These are phyloP conservation scores for Lathyrus tuberosus DNA, from an alignment of 306 rosid species.

Conservation along the genomic window DNA sequence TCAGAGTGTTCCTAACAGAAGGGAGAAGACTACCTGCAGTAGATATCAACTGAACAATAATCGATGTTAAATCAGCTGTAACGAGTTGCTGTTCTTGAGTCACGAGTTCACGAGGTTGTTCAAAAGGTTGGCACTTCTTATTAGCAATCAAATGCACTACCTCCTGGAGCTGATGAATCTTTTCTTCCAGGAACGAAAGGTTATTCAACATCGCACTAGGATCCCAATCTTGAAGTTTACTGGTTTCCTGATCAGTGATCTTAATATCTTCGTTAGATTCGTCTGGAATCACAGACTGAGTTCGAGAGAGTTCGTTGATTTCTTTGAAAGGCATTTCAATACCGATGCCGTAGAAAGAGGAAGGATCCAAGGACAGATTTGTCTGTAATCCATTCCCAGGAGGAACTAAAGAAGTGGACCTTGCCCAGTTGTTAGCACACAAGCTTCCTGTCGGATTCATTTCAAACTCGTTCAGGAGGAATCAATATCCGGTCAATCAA, in stretches of 20 bases:
- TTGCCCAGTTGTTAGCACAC: conserved; percentile 59
- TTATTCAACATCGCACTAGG: conserved; percentile 68
- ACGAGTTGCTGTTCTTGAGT: conserved; percentile 89
- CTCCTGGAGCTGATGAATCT: conserved; percentile 92
- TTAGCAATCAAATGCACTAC: conserved; percentile 78
- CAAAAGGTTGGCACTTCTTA: conserved; percentile 65
- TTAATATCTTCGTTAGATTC: conserved; percentile 46
- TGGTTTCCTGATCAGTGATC: conserved; percentile 49
- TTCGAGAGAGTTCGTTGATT: conserved; percentile 49
- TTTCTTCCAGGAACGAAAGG: conserved; percentile 83
- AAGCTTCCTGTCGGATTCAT: conserved; percentile 69
- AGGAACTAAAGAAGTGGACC: conserved; percentile 47
- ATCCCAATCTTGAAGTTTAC: conserved; percentile 80
- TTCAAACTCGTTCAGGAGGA: conserved; percentile 30
- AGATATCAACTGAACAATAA: conserved; percentile 86
- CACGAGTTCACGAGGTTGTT: conserved; percentile 64
- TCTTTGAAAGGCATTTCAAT: conserved; percentile 62
- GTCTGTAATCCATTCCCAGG: conserved; percentile 47
- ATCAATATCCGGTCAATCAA: conserved; percentile 44
- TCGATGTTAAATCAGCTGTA: conserved; percentile 88
- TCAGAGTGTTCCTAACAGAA: conserved; percentile 59
- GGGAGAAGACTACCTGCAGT: conserved; percentile 96
- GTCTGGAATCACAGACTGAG: conserved; percentile 42
- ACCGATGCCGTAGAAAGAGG: conserved; percentile 53
- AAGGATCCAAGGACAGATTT: conserved; percentile 44